A percentile compares a stretch with the other conserved stretches of the same genome.
phyloP scores from a whole-genome alignment of 2,329 filamentous ascomycete species.

The Ophiostoma piceae region DNA sequence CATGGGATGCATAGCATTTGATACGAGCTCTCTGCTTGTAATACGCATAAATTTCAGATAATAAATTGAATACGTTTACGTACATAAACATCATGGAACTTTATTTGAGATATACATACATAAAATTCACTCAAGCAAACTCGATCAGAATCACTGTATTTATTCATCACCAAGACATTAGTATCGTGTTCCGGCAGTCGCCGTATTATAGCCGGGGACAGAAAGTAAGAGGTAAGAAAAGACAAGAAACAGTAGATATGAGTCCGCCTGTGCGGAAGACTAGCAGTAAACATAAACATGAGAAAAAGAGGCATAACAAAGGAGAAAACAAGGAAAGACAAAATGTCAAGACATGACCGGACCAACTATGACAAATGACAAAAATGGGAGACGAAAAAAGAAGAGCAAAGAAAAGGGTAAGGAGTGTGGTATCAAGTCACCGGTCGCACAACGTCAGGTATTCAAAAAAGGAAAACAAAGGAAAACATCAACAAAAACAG shows the following conservation, averaged over 20 bases:
- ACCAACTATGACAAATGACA: conserved; percentile 5
- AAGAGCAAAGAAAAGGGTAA: not conserved
- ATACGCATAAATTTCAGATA: not conserved
- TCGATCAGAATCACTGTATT: not conserved
- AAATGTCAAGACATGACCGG: conserved; percentile 10
- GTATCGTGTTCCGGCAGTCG: not conserved
- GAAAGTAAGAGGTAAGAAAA: not conserved
- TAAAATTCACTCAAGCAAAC: no score
- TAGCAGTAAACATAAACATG: not conserved
- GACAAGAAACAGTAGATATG: not conserved
- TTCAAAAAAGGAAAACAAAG: conserved; percentile 8
- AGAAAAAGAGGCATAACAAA: not conserved
- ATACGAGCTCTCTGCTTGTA: not conserved
- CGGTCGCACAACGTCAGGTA: conserved; percentile 10
- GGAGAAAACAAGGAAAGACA: not conserved
- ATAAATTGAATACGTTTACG: no score
- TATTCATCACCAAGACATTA: conserved; percentile 8
- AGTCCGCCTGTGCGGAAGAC: not conserved
- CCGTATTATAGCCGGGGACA: not conserved
- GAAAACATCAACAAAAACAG: conserved; percentile 12
- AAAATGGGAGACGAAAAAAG: not conserved
- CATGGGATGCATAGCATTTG: not conserved
- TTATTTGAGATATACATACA: no score
- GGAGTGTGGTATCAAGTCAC: conserved; percentile 16
- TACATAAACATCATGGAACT: no score